phyloP scores from a whole-genome alignment of 208 protist species.

The Leishmania amazonensis region DNA sequence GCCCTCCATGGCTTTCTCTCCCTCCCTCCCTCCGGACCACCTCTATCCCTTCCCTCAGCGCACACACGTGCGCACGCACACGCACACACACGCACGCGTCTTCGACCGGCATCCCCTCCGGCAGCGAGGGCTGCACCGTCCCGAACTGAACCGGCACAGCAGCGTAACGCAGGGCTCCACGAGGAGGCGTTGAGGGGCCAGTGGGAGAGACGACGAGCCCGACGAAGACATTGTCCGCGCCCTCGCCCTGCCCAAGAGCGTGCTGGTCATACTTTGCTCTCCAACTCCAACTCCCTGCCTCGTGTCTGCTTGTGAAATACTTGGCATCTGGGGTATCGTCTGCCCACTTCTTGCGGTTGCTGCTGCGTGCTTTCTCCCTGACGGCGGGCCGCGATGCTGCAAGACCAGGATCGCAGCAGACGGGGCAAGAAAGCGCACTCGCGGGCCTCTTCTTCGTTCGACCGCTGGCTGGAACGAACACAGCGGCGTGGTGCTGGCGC shows the following conservation, averaged over 20 bases:
- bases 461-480: constrained; percentile 14
- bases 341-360: not conserved
- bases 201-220: not conserved
- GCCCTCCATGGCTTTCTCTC: not conserved
- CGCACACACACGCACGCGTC: not conserved
- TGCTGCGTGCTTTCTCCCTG: not conserved
- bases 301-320: not conserved
- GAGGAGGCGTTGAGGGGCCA: not conserved
- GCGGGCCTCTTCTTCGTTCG: constrained; percentile 7
- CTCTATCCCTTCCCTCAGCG: not conserved
- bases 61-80: not conserved
- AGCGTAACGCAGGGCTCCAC: not conserved
- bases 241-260: not conserved
- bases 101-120: not conserved
- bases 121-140: not conserved
- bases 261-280: not conserved
- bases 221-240: not conserved
- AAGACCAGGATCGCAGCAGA: not conserved
- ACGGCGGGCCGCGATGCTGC: not conserved
- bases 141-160: not conserved
- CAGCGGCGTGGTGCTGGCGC: not conserved
- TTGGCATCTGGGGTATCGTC: not conserved
- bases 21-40: not conserved
- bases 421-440: not conserved
- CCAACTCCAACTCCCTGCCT: not conserved